phyloP scores from a whole-genome alignment of 257 asterid species.

The Penstemon barbatus region DNA sequence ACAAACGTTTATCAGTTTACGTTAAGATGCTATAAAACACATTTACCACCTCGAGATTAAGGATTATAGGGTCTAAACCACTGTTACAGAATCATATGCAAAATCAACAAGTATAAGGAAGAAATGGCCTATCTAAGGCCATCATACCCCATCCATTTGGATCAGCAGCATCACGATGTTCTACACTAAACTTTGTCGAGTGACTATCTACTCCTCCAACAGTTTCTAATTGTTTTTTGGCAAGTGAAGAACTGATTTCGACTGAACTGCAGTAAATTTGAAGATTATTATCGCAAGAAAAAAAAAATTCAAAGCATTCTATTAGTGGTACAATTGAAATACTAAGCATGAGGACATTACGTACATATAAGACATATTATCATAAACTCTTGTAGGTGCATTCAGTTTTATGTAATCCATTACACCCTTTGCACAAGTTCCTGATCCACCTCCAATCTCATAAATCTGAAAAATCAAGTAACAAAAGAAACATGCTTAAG shows the following conservation, averaged over 20 bases:
- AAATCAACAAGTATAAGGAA: constrained; percentile 25
- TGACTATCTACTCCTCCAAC: constrained; percentile 82
- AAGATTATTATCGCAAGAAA: constrained; percentile 24
- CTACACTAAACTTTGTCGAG: constrained; percentile 65
- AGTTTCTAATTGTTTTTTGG: constrained; percentile 82
- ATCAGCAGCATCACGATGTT: constrained; percentile 96
- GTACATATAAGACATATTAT: constrained; percentile 80
- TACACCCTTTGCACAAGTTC: constrained; percentile 96
- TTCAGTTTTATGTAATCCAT: constrained; percentile 92
- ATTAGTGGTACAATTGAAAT: neutral
- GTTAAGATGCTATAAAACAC: constrained; percentile 1
- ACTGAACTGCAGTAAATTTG: constrained; percentile 71
- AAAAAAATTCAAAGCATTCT: constrained; percentile 8
- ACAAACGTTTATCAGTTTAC: constrained; percentile 22
- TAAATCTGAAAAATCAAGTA: constrained; percentile 64
- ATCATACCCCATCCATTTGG: constrained; percentile 85
- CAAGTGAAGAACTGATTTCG: constrained; percentile 94
- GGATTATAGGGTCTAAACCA: neutral
- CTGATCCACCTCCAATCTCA: constrained; percentile 99
- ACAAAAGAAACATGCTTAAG: constrained; percentile 13
- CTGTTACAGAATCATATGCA: constrained; percentile 9
- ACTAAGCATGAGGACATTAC: constrained; percentile 34
- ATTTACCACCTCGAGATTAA: constrained; percentile 7
- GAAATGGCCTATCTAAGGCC: neutral
- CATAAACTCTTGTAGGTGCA: constrained; percentile 93